These are phyloP conservation scores for Aphanomyces euteiches DNA, from an alignment of 352 stramenopile genomes.

Conservation along the genomic window DNA sequence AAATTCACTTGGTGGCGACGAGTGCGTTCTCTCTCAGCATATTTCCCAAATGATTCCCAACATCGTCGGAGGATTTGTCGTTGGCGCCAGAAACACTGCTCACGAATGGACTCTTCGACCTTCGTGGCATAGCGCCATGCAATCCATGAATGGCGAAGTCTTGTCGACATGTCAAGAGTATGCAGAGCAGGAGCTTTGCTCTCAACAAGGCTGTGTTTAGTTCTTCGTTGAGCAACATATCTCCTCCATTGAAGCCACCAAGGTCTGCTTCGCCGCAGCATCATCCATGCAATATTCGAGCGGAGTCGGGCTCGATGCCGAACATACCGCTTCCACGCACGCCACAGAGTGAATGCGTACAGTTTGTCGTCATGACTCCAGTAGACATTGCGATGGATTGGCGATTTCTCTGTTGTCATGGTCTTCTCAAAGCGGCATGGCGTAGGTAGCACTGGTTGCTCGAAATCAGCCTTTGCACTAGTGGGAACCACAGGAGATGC, in stretches of 20 bases:
- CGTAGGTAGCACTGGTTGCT: neutral
- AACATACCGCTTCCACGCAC: slow-evolving; percentile 22
- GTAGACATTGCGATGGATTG: neutral
- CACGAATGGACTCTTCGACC: neutral
- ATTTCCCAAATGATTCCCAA: neutral
- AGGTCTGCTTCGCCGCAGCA: neutral
- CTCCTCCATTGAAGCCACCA: slow-evolving; percentile 9
- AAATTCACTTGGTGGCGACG: neutral
- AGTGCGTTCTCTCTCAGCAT: neutral
- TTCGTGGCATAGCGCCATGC: neutral
- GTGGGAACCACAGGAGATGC: neutral
- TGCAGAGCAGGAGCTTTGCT: neutral
- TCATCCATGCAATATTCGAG: slow-evolving; percentile 18
- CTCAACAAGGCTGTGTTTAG: neutral
- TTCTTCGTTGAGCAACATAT: neutral
- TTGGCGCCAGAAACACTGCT: neutral
- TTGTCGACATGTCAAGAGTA: neutral
- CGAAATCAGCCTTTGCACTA: neutral
- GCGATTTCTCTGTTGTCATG: too few species aligned
- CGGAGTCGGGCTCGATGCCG: slow-evolving; percentile 2
- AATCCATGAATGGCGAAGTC: neutral
- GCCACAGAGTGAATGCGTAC: slow-evolving; percentile 1
- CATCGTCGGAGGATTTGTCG: neutral
- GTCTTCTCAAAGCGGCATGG: neutral
- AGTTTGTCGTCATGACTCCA: slow-evolving; percentile 28